phyloP scores from a whole-genome alignment of 768 basidiomycete species.

The Tylopilus balloui region DNA sequence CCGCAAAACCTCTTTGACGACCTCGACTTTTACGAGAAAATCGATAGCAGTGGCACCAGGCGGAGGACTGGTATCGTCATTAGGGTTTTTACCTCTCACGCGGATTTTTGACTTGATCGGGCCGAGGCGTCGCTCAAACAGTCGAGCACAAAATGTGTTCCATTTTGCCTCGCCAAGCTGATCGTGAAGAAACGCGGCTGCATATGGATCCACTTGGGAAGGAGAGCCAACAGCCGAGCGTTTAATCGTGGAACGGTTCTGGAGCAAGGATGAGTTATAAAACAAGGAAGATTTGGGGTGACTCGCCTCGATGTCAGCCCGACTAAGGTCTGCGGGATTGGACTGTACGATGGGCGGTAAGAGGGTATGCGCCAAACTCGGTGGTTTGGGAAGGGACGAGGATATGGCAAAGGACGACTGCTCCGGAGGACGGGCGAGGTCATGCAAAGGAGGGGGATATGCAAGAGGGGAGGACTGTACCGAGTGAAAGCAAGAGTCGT shows the following conservation, averaged over 20 bases:
- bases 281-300: neutral
- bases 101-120: conserved; percentile 37
- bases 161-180: conserved; percentile 41
- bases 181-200: conserved; percentile 43
- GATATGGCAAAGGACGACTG: conserved; percentile 18
- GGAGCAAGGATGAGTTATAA: conserved; percentile 10
- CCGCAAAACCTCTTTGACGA: conserved; percentile 46
- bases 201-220: conserved; percentile 39
- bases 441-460: conserved; percentile 26
- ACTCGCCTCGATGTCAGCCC: conserved; percentile 25
- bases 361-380: conserved; percentile 27
- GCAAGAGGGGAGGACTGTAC: conserved; percentile 23
- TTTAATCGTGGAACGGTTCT: conserved; percentile 29
- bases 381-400: conserved; percentile 22
- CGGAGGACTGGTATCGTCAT: conserved; percentile 24
- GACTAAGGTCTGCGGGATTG: conserved; percentile 28
- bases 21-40: conserved; percentile 50
- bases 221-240: conserved; percentile 18
- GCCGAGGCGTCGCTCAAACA: conserved; percentile 44
- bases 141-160: conserved; percentile 43
- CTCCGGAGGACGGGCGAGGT: conserved; percentile 21
- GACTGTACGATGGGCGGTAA: conserved; percentile 33
- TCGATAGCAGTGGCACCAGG: conserved; percentile 44
- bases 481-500: conserved; percentile 28
- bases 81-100: conserved; percentile 26